Percentiles rank a stretch among this genome's conserved stretches.
phyloP scores from a whole-genome alignment of 257 asterid genomes.

The Euphrasia confusa region DNA sequence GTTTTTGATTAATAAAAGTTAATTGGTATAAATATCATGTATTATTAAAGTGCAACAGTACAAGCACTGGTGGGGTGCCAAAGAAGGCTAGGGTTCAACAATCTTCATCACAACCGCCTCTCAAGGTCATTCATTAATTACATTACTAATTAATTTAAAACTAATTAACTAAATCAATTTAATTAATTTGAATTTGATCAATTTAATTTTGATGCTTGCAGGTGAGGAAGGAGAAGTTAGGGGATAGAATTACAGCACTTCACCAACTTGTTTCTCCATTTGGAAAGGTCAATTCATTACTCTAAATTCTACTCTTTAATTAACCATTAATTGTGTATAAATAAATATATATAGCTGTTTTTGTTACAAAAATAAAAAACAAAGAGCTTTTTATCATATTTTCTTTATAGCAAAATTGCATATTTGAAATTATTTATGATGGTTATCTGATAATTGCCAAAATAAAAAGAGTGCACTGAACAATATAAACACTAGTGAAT shows the following conservation, averaged over 20 bases:
- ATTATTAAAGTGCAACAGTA: conserved; percentile 53
- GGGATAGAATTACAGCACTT: conserved; percentile 90
- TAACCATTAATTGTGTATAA: neutral
- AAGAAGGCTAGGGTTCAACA: conserved; percentile 89
- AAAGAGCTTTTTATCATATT: conserved; percentile 3
- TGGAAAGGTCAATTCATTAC: conserved; percentile 65
- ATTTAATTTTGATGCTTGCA: conserved; percentile 28
- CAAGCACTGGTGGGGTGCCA: conserved; percentile 50
- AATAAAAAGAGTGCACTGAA: too few relatives aligned
- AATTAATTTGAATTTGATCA: neutral
- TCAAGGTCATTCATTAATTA: conserved; percentile 41
- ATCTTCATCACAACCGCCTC: conserved; percentile 65
- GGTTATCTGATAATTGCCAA: too few relatives aligned
- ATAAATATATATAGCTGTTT: too few relatives aligned
- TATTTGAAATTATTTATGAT: too few relatives aligned
- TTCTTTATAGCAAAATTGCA: conserved; percentile 23
- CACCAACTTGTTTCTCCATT: conserved; percentile 98
- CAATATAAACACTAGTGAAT: too few relatives aligned
- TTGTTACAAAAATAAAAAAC: neutral
- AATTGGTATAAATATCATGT: neutral
- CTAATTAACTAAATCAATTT: neutral
- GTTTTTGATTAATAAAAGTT: neutral
- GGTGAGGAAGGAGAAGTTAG: conserved; percentile 93
- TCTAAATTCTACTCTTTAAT: neutral
- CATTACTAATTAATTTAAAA: neutral